Evolutionary conservation across 1,284 basidiomycete species (phyloP), one percentile per base, ranked within the genome.

Genomic region (Melampsora larici-populina): DNA sequence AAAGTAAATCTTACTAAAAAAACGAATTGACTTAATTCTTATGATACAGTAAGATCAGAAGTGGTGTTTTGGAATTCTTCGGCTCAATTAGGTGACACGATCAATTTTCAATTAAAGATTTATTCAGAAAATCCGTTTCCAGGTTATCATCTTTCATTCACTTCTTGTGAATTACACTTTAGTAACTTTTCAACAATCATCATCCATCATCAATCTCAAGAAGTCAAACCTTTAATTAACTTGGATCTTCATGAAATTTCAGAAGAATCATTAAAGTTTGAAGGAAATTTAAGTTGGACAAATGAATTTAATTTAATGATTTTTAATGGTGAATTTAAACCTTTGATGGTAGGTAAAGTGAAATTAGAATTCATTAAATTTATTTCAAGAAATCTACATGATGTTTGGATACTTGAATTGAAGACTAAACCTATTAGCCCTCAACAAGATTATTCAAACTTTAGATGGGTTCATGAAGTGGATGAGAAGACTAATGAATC

Each of bases 51-150:
- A 49, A 48, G 46, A 40, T 40, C 40, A 15, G 40, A 67, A 43
- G 24, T 75, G 29, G 49, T 49, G 2, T 75, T 75, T 67, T 75
- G 73, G 73, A 26, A 66, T 26, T 36, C 63, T 49, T 26, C 31
- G 46, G 65, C 65, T n/a, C 17, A 40, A 36, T 40, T 75, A 11
- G 73, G 73, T 1, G 65, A 67, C 18, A 24, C 48, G 51, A 36
- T 75, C 24, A 60, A 75, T 18, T 75, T 75, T 43, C 73, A 75
- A 55, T 7, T 75, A 2, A 49, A 33, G 24, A 26, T 75, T n/a
- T 18, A 9, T 2, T 55, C 65, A n/a, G 62, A 63, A 3, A 18
- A 75, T 31, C 2, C n/a, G 36, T 67, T 66, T 46, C 49, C 73
- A 48, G 73, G 65, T 60, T 67, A 64, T 55, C 64, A 55, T n/a